Evolutionary conservation across 805 yeast species (phyloP).

Genomic region (Metschnikowia similis): DNA sequence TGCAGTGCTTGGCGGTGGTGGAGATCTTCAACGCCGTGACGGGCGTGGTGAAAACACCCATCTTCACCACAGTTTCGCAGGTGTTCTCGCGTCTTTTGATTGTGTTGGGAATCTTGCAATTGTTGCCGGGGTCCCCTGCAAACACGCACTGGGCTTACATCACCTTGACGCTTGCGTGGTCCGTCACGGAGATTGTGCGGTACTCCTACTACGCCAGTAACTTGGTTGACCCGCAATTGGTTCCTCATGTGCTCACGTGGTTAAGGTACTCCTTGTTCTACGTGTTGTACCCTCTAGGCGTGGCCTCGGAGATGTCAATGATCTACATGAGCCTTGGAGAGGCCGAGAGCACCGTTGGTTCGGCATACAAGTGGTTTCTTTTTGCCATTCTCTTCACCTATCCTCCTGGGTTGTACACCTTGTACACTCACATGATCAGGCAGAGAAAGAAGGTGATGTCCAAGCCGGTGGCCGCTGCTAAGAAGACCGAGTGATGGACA

Average conservation of each 20-base stretch:
- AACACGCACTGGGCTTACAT: slow-evolving; percentile 55
- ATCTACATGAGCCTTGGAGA: slow-evolving; percentile 66
- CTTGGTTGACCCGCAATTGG: slow-evolving; percentile 44
- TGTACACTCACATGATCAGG: slow-evolving; percentile 82
- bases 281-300: slow-evolving; percentile 87
- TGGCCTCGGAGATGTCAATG: slow-evolving; percentile 73
- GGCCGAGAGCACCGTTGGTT: slow-evolving; percentile 53
- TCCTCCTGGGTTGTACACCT: slow-evolving; percentile 80
- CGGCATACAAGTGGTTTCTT: slow-evolving; percentile 51
- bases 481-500: slow-evolving; percentile 12
- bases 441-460: slow-evolving; percentile 80
- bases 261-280: slow-evolving; percentile 80
- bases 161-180: slow-evolving; percentile 79
- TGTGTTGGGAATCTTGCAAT: slow-evolving; percentile 74
- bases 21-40: slow-evolving; percentile 75
- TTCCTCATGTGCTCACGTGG: slow-evolving; percentile 59
- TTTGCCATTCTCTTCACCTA: slow-evolving; percentile 59
- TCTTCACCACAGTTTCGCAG: slow-evolving; percentile 80
- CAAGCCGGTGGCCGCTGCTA: slow-evolving; percentile 11
- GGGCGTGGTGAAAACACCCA: slow-evolving; percentile 83
- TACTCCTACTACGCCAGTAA: slow-evolving; percentile 82
- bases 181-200: slow-evolving; percentile 88
- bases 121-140: slow-evolving; percentile 72
- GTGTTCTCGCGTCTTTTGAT: slow-evolving; percentile 80
- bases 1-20: slow-evolving; percentile 76